Evolutionary conservation across 805 yeast species (phyloP).

Genomic region (Saccharomyces kudriavzevii): DNA sequence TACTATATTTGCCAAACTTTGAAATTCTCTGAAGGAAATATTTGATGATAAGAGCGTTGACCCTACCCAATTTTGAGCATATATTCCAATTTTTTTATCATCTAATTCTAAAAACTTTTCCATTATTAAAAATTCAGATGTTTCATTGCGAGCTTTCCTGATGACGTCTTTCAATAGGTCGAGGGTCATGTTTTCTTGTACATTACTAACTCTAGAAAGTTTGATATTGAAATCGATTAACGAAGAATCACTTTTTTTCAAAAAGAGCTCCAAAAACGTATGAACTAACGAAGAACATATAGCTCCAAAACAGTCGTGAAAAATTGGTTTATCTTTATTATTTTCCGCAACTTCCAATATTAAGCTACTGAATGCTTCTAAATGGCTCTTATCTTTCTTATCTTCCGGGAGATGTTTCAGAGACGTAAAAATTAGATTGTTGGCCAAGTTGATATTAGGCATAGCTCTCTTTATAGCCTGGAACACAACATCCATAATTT

Average conservation of each 20-base stretch:
- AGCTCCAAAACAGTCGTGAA: background rate
- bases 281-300: background rate
- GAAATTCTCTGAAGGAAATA: slow-evolving; percentile 10
- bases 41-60: slow-evolving; percentile 17
- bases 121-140: slow-evolving; percentile 11
- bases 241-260: background rate
- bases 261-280: background rate
- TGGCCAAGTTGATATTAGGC: slow-evolving; percentile 2
- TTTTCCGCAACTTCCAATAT: background rate
- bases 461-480: slow-evolving; percentile 3
- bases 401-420: slow-evolving; percentile 6
- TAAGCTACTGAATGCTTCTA: background rate
- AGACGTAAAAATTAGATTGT: slow-evolving; percentile 4
- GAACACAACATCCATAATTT: slow-evolving; percentile 5
- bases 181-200: slow-evolving; percentile 1
- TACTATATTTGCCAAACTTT: slow-evolving; percentile 13
- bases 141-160: slow-evolving; percentile 2
- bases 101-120: slow-evolving; percentile 10
- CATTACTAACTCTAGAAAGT: background rate
- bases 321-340: background rate
- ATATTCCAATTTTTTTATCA: slow-evolving; percentile 7
- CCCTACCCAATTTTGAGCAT: slow-evolving; percentile 20
- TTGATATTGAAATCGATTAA: background rate
- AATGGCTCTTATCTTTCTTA: background rate
- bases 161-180: slow-evolving; percentile 11